Percentiles rank a stretch among this genome's conserved stretches.
Evolutionary conservation across 2,329 filamentous ascomycete genomes (phyloP).

Genomic region (Monascus ruber): DNA sequence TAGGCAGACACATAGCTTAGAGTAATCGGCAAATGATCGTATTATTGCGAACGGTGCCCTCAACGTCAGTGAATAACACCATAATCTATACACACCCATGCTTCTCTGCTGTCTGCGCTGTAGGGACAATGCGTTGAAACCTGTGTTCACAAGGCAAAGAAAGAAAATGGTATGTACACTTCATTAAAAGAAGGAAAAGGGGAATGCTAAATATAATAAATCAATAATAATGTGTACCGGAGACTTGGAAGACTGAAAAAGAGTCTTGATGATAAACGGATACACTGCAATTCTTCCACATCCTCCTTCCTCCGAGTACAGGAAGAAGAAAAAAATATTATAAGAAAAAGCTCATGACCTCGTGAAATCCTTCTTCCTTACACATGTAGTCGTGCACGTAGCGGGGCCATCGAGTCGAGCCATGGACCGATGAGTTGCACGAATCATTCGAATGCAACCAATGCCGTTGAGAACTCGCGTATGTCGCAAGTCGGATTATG

Average conservation of each 20-base stretch:
- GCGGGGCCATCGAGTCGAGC: background rate
- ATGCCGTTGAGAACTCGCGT: too few relatives aligned
- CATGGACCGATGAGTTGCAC: background rate
- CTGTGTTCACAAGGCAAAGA: constrained; percentile 1
- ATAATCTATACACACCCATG: constrained; percentile 14
- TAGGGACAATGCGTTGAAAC: constrained; percentile 8
- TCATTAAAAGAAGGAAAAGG: constrained; percentile 14
- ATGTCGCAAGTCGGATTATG: too few relatives aligned
- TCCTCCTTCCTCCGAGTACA: too few relatives aligned
- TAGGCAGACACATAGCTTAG: too few relatives aligned
- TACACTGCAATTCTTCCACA: too few relatives aligned
- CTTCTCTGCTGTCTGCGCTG: constrained; percentile 16
- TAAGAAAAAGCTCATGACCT: background rate
- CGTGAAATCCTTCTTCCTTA: background rate
- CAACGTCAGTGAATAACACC: too few relatives aligned
- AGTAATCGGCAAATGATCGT: too few relatives aligned
- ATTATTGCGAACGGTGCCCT: too few relatives aligned
- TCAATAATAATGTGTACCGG: constrained; percentile 4
- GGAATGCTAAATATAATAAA: constrained; percentile 5
- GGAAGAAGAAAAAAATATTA: too few relatives aligned
- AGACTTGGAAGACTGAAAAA: constrained; percentile 1
- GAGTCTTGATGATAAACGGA: too few relatives aligned
- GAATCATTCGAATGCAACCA: too few relatives aligned
- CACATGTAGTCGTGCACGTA: background rate
- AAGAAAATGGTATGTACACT: constrained; percentile 20